Conservation (phyloP, 148 eudicot genomes). For the Chenopodium suecicum region DNA sequence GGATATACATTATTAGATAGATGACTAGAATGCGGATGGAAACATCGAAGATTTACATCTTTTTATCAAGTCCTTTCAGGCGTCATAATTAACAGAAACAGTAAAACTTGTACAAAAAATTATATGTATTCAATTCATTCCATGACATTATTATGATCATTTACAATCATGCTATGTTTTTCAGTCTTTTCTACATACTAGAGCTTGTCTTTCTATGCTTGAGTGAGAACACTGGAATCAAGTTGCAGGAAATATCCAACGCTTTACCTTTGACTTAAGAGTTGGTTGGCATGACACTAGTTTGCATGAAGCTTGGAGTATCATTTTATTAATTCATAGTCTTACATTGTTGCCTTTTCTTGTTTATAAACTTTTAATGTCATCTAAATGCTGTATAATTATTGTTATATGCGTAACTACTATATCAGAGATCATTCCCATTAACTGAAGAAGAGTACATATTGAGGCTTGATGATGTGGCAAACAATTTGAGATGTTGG, state of each 20-base stretch:
- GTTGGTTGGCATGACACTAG: not conserved
- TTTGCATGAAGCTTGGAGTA: not conserved
- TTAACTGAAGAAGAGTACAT: conserved; percentile 92
- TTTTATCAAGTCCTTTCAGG: not conserved
- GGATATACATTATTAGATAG: too few species aligned
- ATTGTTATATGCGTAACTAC: not conserved
- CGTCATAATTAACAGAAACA: not conserved
- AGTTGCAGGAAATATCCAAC: not conserved
- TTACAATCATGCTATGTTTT: too few species aligned
- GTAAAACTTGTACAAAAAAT: too few species aligned
- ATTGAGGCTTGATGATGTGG: conserved; percentile 93
- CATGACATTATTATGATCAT: too few species aligned
- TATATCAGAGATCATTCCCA: conserved; percentile 81
- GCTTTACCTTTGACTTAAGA: not conserved
- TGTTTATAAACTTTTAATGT: not conserved
- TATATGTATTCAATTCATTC: too few species aligned
- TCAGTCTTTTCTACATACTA: not conserved
- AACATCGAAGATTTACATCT: not conserved
- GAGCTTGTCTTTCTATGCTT: not conserved
- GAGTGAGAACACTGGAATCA: not conserved
- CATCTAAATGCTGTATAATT: not conserved
- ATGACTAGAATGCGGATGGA: not conserved
- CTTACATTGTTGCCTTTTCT: not conserved
- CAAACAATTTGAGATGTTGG: conserved; percentile 93
- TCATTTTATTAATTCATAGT: not conserved